Conservation (phyloP, 805 yeast genomes). For the Candida boleticola region DNA sequence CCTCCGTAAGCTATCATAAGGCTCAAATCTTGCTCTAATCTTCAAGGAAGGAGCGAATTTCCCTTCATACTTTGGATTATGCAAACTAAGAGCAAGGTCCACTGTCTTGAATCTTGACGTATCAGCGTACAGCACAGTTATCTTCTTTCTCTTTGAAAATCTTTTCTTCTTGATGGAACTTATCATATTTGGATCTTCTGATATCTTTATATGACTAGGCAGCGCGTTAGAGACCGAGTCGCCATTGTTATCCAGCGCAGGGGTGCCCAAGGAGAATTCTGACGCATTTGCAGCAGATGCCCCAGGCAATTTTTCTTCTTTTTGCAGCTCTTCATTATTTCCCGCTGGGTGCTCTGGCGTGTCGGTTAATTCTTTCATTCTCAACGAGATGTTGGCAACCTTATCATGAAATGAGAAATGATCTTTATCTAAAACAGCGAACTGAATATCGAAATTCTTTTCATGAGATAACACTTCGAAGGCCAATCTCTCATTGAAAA, state of each 20-base stretch:
- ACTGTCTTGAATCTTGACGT: constrained; percentile 43
- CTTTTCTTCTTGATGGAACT: constrained; percentile 26
- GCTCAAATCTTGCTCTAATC: constrained; percentile 61
- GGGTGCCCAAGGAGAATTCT: constrained; percentile 5
- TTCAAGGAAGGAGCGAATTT: constrained; percentile 54
- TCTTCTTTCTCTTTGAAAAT: constrained; percentile 26
- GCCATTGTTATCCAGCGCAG: neutral
- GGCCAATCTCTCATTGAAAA: constrained; percentile 75
- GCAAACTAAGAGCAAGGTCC: constrained; percentile 32
- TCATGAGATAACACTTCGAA: constrained; percentile 75
- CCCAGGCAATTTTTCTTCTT: neutral
- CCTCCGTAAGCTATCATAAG: constrained; percentile 61
- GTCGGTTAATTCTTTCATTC: constrained; percentile 48
- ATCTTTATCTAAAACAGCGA: constrained; percentile 83
- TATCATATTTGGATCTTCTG: constrained; percentile 31
- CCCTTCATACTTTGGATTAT: constrained; percentile 30
- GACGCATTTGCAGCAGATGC: neutral
- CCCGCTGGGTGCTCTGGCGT: neutral
- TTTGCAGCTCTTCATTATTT: neutral
- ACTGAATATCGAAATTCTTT: constrained; percentile 58
- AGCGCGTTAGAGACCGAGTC: neutral
- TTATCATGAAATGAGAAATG: constrained; percentile 78
- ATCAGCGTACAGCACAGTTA: constrained; percentile 30
- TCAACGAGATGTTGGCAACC: constrained; percentile 65
- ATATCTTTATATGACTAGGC: constrained; percentile 14